Base-by-base conservation (phyloP, 495 filamentous ascomycete genomes). In the Hypoxylon subgilvum region DNA sequence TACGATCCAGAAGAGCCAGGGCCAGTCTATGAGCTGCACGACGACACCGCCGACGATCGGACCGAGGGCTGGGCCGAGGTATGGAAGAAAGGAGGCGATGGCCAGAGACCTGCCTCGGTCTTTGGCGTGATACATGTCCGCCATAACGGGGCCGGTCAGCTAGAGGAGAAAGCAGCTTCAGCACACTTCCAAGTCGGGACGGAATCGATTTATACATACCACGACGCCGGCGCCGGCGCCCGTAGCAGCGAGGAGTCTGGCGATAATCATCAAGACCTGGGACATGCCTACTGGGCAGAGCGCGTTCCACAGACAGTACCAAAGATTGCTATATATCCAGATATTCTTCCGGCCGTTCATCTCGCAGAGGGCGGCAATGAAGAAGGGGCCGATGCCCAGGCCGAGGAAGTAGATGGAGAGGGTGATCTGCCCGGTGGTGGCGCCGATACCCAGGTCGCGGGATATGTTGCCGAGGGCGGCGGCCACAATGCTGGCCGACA, bases 341-440 rank as follows among this genome's bases (percentile, higher is more conserved):
- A 76, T 61, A 1, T 53, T 45, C 23, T 65, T 63, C 10, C 72
- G 53, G 9, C 75, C 75, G 21, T 64, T 66, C 31, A 73, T 68
- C 64, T 77, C 71, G n/a, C 71, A 67, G 3, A 73, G 41, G 4
- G 75, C 73, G 22, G 67, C 71, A n/a, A 77, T 39, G 12, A 75
- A 6, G 13, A 79, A 67, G 1, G 73, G 77, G n/a, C 74, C 75
- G 48, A 76, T 62, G 9, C 74, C 80, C 43, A 75, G 78, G 2
- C 76, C 82, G 0, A 86, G 71, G 0, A 86, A 69, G 64, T 79
- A 84, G 2, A 82, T 74, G 2, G 82, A 85, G 21, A 86, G 56
- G 28, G 74, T 63, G 51, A 81, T 67, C 8, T 71, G 62, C 1
- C 65, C 60, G 14, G 68, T 61, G 4, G 57, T 44, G 12, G 43